Evolutionary conservation across 1,139 yeast genomes (phyloP), one percentile per base, ranked within the genome.

Genomic region (Taphrina sp.): DNA sequence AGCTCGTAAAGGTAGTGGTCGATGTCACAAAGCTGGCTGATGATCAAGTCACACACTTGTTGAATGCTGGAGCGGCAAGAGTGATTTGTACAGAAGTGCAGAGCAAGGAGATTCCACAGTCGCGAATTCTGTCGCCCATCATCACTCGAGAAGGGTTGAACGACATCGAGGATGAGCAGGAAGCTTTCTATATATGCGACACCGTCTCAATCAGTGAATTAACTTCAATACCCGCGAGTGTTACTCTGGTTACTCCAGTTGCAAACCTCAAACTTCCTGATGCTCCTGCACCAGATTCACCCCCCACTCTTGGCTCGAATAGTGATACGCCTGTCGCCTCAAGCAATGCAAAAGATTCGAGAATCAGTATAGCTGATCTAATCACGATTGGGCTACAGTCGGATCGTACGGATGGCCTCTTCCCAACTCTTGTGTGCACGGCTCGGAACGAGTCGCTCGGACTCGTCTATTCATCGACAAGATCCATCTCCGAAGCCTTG

Each of bases 361-460:
- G n/a, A n/a, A 19, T 49, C 31, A 34, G 39, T 16, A 33, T 49
- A 22, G 45, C 46, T 4, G 12, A 49, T n/a, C 5, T 39, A 24
- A 24, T 49, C 16, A 19, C 16, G 19, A 49, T 49, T 14, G 54
- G 54, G 23, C 20, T 38, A 10, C 76, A 76, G 28, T 84, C 96
- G 1, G 98, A 92, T 69, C 82, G 98, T 65, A 74, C 78, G 5
- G 99, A 92, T 68, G 92, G 90, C 0, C 77, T 92, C 45, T 90
- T 72, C 72, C 79, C 96, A 12, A 87, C 98, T 0, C 74, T 92
- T 57, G 95, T 92, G 46, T 84, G 88, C 22, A 87, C 90, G 54
- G 70, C 78, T 36, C 68, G 75, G 57, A 80, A 79, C 63, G 78
- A 77, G 60, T 83, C 94, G 1, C 75, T 94, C 57, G 99, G 98